phyloP scores from a whole-genome alignment of 768 basidiomycete species.

The Gyrodon lividus region DNA sequence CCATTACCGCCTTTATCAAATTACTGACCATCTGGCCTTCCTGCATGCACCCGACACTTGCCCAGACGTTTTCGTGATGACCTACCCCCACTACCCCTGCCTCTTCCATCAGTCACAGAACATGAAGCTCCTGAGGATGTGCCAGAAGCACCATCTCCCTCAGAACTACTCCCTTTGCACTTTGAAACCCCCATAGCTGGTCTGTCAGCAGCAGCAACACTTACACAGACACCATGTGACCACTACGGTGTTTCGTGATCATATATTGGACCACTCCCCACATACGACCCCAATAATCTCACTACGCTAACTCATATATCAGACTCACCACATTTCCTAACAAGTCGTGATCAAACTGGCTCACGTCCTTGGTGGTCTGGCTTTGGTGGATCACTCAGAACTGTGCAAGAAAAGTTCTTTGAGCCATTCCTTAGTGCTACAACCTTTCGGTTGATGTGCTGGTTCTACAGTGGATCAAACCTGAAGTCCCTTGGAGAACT shows the following conservation, averaged over 20 bases:
- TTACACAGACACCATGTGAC: neutral
- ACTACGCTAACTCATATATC: neutral
- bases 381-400: neutral
- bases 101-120: neutral
- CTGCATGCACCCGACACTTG: neutral
- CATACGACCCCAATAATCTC: neutral
- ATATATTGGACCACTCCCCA: neutral
- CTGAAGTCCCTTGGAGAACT: constrained; percentile 9
- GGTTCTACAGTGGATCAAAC: constrained; percentile 23
- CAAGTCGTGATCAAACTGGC: neutral
- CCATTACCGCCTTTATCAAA: neutral
- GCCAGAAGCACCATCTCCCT: too few relatives aligned
- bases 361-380: constrained; percentile 12
- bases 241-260: neutral
- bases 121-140: too few relatives aligned
- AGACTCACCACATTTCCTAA: neutral
- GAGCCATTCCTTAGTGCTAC: constrained; percentile 19
- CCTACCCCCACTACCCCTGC: neutral
- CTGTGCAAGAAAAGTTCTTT: neutral
- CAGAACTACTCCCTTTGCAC: too few relatives aligned
- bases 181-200: too few relatives aligned
- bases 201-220: neutral
- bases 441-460: constrained; percentile 22
- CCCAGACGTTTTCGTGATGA: neutral
- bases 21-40: neutral